These are phyloP conservation scores for Aaosphaeria arxii DNA, from an alignment of 2,329 filamentous ascomycete genomes.

Conservation along the genomic window DNA sequence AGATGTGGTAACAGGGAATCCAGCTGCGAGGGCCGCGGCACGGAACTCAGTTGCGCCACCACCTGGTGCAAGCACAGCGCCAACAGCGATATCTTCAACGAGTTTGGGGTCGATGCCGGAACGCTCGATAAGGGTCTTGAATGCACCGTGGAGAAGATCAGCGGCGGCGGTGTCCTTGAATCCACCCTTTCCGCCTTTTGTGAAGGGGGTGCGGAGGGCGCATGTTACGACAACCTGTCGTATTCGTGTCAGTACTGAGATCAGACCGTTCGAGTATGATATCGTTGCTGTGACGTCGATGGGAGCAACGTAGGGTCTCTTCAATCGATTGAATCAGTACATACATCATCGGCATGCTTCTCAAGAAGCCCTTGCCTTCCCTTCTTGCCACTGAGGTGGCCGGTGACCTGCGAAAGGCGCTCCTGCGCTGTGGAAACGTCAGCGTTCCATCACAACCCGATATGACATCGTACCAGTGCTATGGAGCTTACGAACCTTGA, in stretches of 20 bases:
- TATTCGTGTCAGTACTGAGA: not conserved
- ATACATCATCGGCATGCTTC: slow-evolving; percentile 58
- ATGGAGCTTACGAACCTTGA: slow-evolving; percentile 9
- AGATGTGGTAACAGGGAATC: slow-evolving; percentile 82
- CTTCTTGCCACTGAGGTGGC: slow-evolving; percentile 49
- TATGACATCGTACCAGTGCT: not conserved
- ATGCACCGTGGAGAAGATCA: slow-evolving; percentile 80
- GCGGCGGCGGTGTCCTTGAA: slow-evolving; percentile 93
- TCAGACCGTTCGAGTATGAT: not conserved
- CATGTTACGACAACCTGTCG: slow-evolving; percentile 77
- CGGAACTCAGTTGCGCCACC: slow-evolving; percentile 97
- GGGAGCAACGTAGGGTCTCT: not conserved
- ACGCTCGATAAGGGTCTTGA: slow-evolving; percentile 77
- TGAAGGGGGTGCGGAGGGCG: slow-evolving; percentile 86
- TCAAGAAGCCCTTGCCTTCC: slow-evolving; percentile 45
- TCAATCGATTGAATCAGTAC: slow-evolving; percentile 5
- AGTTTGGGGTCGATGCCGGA: slow-evolving; percentile 84
- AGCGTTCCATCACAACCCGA: slow-evolving; percentile 3
- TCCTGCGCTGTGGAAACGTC: slow-evolving; percentile 47
- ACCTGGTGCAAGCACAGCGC: slow-evolving; percentile 85
- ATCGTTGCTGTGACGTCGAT: not conserved
- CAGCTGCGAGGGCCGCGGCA: slow-evolving; percentile 83
- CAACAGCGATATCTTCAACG: slow-evolving; percentile 91
- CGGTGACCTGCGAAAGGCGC: slow-evolving; percentile 58
- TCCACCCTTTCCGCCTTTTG: slow-evolving; percentile 86